Conservation (phyloP, 1,284 basidiomycete genomes). For the Trichosporon sp. region DNA sequence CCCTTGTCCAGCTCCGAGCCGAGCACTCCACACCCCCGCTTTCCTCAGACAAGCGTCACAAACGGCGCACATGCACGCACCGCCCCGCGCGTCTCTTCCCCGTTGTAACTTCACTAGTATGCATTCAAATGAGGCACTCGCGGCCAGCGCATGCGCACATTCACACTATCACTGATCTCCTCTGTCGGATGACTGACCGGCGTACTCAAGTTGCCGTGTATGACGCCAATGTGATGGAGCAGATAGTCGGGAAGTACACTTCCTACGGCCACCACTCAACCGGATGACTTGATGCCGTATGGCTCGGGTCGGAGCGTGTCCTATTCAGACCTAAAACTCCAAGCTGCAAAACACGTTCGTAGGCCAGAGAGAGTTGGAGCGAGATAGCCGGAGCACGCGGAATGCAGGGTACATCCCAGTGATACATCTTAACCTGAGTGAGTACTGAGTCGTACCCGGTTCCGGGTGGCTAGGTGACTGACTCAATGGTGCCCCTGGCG, state of each 20-base stretch:
- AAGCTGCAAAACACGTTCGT: neutral
- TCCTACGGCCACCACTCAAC: neutral
- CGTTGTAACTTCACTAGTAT: too few species aligned
- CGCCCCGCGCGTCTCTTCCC: too few species aligned
- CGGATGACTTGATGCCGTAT: neutral
- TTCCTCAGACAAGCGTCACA: too few species aligned
- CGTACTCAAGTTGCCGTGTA: neutral
- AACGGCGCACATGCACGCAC: too few species aligned
- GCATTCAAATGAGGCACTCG: neutral
- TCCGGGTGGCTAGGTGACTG: neutral
- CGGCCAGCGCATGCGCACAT: neutral
- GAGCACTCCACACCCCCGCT: too few species aligned
- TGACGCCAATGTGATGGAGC: neutral
- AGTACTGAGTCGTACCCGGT: neutral
- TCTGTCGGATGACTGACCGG: neutral
- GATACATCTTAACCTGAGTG: too few species aligned
- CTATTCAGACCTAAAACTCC: neutral
- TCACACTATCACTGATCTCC: neutral
- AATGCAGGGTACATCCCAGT: too few species aligned
- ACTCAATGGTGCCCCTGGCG: neutral
- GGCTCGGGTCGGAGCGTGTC: neutral
- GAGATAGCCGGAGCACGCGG: neutral
- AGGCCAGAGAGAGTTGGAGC: neutral
- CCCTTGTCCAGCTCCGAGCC: too few species aligned
- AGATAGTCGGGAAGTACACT: neutral